Evolutionary conservation across 257 asterid genomes (phyloP), one percentile per base, ranked within the genome.

Genomic region (Nicotiana attenuata): DNA sequence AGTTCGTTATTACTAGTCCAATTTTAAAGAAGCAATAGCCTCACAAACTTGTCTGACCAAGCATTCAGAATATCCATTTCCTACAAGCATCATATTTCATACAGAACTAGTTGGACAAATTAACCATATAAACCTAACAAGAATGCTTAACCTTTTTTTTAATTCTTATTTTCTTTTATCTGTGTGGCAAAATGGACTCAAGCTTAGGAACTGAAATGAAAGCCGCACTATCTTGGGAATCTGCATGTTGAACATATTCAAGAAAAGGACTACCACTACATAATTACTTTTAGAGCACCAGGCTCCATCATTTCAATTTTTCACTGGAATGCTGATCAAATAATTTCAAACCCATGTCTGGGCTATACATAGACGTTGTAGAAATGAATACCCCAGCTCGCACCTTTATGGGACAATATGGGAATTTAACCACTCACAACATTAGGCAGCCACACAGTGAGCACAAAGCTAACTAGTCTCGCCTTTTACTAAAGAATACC

Each of bases 181-280:
- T 14, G 20, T n/a, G 66, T n/a, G 56, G 19, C 9, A 22, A 41
- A 60, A 38, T 57, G 59, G 71, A 60, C 71, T 57, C 82, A 35
- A 60, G 71, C 57, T 81, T 83, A 35, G 65, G 50, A 73, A 73
- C 65, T 82, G 87, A 80, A 86, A 53, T 47, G 82, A 76, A 86
- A 65, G 76, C 77, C n/a, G 82, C 90, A 87, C 87, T 86, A 67
- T 83, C 84, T 67, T 31, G 81, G 82, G 67, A 84, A 67, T 80
- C 80, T 60, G 61, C 84, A 67, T 77, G 56, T 16, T 52, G 80
- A 31, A 9, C 78, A 65, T 61, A 81, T 80, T 79, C 71, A 68
- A 85, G 87, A 88, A 87, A 68, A 73, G 73, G 77, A 81, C 81
- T 29, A 80, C 85, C 31, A 67, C 79, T 68, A 41, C 81, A 88